These are phyloP conservation scores for Trypanosoma vivax DNA, from an alignment of 208 protist species.

Conservation along the genomic window DNA sequence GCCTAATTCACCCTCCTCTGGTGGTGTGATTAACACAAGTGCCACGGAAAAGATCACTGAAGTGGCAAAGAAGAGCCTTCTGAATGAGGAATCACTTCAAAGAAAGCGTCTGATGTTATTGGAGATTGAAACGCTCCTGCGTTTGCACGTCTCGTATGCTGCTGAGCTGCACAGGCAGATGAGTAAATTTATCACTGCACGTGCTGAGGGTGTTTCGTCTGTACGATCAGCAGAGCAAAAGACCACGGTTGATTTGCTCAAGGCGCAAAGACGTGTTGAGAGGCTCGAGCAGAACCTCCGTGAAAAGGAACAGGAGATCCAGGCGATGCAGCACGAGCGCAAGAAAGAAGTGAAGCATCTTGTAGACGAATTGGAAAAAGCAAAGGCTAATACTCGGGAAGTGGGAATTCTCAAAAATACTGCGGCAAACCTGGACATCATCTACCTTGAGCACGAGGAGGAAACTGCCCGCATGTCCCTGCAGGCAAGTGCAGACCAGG, in stretches of 20 bases:
- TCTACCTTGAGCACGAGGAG: constrained; percentile 9
- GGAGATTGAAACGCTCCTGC: no score
- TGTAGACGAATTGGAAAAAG: neutral
- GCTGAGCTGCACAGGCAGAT: no score
- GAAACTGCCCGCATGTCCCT: constrained; percentile 4
- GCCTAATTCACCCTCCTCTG: neutral
- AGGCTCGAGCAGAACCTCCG: constrained; percentile 5
- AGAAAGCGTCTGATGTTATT: no score
- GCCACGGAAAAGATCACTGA: neutral
- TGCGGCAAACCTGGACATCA: neutral
- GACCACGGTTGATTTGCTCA: no score
- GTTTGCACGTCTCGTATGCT: no score
- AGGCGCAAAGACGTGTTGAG: neutral
- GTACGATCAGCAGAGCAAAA: no score
- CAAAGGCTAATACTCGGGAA: neutral
- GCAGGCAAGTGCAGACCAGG: neutral
- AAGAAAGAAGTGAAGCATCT: neutral
- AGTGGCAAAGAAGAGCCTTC: no score
- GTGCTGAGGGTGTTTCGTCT: neutral
- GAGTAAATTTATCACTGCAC: no score
- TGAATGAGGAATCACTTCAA: no score
- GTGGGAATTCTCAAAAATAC: neutral
- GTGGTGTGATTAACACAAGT: neutral
- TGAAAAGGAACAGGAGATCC: constrained; percentile 6
- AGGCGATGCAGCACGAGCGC: neutral